phyloP scores from a whole-genome alignment of 192 early-diverging fungal species.

The Coemansia sp. region DNA sequence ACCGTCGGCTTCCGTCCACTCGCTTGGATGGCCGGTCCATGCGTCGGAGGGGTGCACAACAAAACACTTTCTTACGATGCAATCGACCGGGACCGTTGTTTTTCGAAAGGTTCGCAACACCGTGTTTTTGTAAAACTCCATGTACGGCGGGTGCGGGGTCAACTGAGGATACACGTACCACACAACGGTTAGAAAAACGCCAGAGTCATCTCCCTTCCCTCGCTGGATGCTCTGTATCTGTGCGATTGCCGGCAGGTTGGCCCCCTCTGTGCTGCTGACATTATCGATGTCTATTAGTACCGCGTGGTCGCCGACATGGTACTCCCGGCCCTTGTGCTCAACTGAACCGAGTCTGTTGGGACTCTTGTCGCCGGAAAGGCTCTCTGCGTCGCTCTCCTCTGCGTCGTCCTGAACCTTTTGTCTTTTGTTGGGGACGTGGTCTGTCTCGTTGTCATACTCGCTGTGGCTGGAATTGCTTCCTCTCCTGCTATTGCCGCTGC shows the following conservation, averaged over 20 bases:
- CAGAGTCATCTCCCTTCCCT: neutral
- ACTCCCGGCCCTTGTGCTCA: constrained; percentile 29
- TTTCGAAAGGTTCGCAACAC: constrained; percentile 38
- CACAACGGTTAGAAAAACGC: constrained; percentile 5
- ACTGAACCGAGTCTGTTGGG: constrained; percentile 7
- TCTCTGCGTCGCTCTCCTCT: neutral
- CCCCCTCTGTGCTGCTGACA: constrained; percentile 29
- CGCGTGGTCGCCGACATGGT: constrained; percentile 47
- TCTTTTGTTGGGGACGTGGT: neutral
- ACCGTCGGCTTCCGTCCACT: constrained; percentile 28
- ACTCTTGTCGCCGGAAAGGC: neutral
- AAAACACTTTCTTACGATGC: constrained; percentile 23
- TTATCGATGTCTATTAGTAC: constrained; percentile 35
- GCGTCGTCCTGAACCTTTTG: constrained; percentile 2
- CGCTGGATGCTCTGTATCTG: constrained; percentile 39
- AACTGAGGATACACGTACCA: constrained; percentile 47
- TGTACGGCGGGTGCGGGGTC: constrained; percentile 33
- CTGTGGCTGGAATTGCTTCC: constrained; percentile 8
- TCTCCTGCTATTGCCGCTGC: constrained; percentile 2
- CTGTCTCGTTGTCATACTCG: constrained; percentile 8
- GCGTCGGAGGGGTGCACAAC: constrained; percentile 37
- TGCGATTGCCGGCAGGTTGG: constrained; percentile 19
- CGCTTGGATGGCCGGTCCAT: constrained; percentile 32
- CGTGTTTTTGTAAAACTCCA: constrained; percentile 42
- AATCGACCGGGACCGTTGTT: constrained; percentile 25